Evolutionary conservation across 2,329 filamentous ascomycete genomes (phyloP), one percentile per base, ranked within the genome.

Genomic region (Aspergillus udagawae): DNA sequence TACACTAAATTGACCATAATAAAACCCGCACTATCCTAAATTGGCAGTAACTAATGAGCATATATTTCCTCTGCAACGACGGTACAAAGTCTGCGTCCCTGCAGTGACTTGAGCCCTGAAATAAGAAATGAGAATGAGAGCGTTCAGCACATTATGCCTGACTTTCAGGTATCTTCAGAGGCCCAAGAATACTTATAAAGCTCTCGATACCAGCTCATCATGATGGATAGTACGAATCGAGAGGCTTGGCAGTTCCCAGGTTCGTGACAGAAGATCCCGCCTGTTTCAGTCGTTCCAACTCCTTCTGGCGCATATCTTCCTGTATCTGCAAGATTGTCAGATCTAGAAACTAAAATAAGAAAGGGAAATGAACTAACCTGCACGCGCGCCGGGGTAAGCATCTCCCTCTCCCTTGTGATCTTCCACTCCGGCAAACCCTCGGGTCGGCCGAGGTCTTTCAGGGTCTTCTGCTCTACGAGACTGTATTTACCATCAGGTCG

Each of bases 401-500:
- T 41, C 54, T 77, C 75, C 58, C 82, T 76, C 55, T 73, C 68
- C 1, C 70, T 75, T 9, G 68, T 68, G 52, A 82, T 80, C 64
- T 73, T 77, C 80, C 81, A 84, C 3, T 75, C 79, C 10, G 64
- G 60, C 29, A 83, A 59, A 3, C 76, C 75, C 17, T 79, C 74
- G 2, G 25, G 48, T 51, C 73, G 76, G 0, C 79, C 80, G 17
- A 84, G 59, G 25, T 76, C 77, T 35, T 65, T 68, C 60, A 84
- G 66, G 1, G 82, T 83, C 70, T 82, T 83, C 59, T 66, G 66
- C 68, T 84, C 82, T 3, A 84, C 80, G 4, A 80, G 63, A 56
- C 79, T 83, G 61, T 81, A 83, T 4, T 76, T 50, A 25, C 60
- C 66, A 60, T 82, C 75, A 20, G 71, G 63, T 3, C 81, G 72